Evolutionary conservation across 169 alveolate species (phyloP).

Genomic region (Cryptosporidium muris): DNA sequence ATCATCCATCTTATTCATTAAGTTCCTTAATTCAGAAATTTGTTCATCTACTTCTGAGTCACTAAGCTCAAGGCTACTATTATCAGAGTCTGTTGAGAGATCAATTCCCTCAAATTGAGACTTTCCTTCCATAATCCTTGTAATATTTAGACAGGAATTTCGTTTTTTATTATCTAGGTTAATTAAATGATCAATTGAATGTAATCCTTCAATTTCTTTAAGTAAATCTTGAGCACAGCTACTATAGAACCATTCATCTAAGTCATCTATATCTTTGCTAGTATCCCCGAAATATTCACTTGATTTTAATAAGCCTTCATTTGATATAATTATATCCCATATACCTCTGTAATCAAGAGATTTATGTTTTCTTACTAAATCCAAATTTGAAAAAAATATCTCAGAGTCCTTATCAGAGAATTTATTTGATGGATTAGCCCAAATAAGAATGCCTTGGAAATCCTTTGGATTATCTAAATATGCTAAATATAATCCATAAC

Average conservation of each 20-base stretch:
- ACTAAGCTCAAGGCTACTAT: not conserved
- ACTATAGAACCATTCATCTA: slow-evolving; percentile 26
- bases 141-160: not conserved
- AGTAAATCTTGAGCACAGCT: slow-evolving; percentile 22
- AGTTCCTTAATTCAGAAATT: slow-evolving; percentile 1
- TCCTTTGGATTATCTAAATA: slow-evolving; percentile 12
- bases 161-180: too few species aligned
- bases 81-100: not conserved
- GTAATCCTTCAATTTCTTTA: slow-evolving; percentile 8
- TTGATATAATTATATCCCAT: too few species aligned
- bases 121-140: slow-evolving; percentile 13
- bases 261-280: not conserved
- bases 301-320: too few species aligned
- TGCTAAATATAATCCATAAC: slow-evolving; percentile 32
- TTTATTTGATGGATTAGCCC: not conserved
- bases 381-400: not conserved
- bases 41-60: not conserved
- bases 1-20: slow-evolving; percentile 51
- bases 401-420: not conserved
- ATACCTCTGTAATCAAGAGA: not conserved
- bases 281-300: not conserved
- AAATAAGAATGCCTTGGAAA: slow-evolving; percentile 7
- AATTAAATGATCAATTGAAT: not conserved
- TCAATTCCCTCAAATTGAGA: slow-evolving; percentile 46
- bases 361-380: not conserved